Base-by-base conservation (phyloP, 129 eudicot species). In the Cynara cardunculus region DNA sequence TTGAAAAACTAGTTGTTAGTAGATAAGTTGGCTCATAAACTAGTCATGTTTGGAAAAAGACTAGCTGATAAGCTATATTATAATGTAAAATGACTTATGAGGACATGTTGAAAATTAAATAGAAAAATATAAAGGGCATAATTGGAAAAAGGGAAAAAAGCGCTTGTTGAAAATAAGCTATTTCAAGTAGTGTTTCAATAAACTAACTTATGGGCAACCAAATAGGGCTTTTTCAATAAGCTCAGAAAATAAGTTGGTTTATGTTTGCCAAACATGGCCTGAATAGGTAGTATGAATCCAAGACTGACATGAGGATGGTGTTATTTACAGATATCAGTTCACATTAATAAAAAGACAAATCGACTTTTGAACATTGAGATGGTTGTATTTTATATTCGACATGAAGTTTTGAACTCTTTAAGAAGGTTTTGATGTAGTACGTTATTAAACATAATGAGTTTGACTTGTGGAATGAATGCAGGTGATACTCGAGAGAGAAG, bases 401-500 rank as follows among this genome's bases (percentile, higher is more conserved):
- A 16, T 49, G 62, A 46, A 7, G 56, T 71, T n/a, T 34, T n/a
- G 18, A 18, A 46, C 61, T 13, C 14, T 14, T 14, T 14, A 46
- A 46, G 19, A 41, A 13, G 16, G 27, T 35, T 71, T 64, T 69
- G 16, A 9, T 14, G 19, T 24, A 19, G 19, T 25, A 53, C 10
- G 12, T 19, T 12, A 18, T 73, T 12, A 12, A 25, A 41, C 1
- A 5, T 2, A 44, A 25, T 74, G 22, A 16, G 62, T 49, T 53
- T 74, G 69, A 74, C 35, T 62, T 31, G 53, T 71, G 30, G 64
- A 32, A 44, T 88, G 70, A 32, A 44, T 88, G 88, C 97, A 93
- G 97, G 82, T 78, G 67, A 78, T 39, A 69, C 85, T 89, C 91
- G 87, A 90, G 90, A 90, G 90, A 84, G 87, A 91, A 82, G 83